A percentile compares a stretch with the other conserved stretches of the same genome.
phyloP scores from a whole-genome alignment of 2,329 filamentous ascomycete genomes.

The Amauroascus niger region DNA sequence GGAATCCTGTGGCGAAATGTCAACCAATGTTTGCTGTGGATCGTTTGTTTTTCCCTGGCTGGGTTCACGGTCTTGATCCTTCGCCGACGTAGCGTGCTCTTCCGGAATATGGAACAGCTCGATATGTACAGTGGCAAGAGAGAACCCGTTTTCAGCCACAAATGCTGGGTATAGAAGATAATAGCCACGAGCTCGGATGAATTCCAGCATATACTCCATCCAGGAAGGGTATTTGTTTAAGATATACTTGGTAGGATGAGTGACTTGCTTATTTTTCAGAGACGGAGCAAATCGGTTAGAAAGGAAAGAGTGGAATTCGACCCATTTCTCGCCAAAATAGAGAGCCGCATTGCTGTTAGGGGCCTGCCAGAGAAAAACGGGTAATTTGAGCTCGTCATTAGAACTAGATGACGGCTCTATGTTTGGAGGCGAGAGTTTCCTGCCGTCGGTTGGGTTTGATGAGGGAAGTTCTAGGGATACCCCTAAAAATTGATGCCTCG shows the following conservation, averaged over 20 bases:
- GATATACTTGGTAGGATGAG: constrained; percentile 46
- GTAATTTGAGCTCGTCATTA: constrained; percentile 25
- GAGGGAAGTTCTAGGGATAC: constrained; percentile 69
- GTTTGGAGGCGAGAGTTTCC: constrained; percentile 44
- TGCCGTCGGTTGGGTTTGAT: constrained; percentile 43
- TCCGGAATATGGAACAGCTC: constrained; percentile 67
- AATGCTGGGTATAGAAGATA: constrained; percentile 67
- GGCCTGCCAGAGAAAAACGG: constrained; percentile 72
- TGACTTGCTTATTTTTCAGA: constrained; percentile 14
- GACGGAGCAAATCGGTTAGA: constrained; percentile 46
- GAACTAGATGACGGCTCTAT: constrained; percentile 1
- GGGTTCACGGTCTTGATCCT: background rate
- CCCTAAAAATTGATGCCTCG: constrained; percentile 55
- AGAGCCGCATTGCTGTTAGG: constrained; percentile 74
- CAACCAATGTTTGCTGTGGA: constrained; percentile 27
- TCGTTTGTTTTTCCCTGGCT: background rate
- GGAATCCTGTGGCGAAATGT: background rate
- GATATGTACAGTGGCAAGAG: constrained; percentile 63
- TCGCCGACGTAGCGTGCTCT: constrained; percentile 42
- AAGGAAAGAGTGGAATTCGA: constrained; percentile 72
- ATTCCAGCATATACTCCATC: constrained; percentile 66
- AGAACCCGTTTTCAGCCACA: constrained; percentile 35
- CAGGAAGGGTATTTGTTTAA: constrained; percentile 62
- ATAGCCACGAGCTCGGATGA: constrained; percentile 68
- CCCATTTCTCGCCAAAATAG: constrained; percentile 78